These are phyloP conservation scores for Coffea humblotiana DNA, from an alignment of 305 asterid genomes.

Conservation along the genomic window DNA sequence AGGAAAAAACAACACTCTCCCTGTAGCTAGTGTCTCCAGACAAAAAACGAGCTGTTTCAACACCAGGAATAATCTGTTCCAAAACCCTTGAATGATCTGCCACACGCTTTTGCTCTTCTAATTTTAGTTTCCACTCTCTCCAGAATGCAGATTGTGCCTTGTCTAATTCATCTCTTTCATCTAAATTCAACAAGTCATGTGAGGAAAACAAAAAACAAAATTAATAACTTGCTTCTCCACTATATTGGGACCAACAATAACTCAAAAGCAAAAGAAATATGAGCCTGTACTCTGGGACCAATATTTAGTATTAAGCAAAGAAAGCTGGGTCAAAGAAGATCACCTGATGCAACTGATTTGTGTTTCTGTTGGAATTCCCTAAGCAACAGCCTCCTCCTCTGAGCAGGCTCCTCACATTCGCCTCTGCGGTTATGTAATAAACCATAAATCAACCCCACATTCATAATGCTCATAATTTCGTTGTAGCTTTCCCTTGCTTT, in stretches of 20 bases:
- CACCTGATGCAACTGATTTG: constrained; percentile 71
- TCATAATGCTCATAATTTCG: constrained; percentile 88
- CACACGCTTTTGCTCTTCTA: constrained; percentile 81
- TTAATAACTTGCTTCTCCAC: constrained; percentile 2
- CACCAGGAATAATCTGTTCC: constrained; percentile 91
- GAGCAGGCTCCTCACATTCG: constrained; percentile 74
- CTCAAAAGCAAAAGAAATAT: constrained; percentile 13
- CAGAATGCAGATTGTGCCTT: constrained; percentile 93
- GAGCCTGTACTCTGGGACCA: constrained; percentile 7
- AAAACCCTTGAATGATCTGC: constrained; percentile 87
- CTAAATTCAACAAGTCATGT: constrained; percentile 40
- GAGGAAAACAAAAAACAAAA: constrained; percentile 22
- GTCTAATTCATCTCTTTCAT: constrained; percentile 70
- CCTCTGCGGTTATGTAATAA: constrained; percentile 71
- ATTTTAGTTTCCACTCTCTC: constrained; percentile 94
- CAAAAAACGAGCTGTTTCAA: constrained; percentile 78
- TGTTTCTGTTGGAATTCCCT: constrained; percentile 68
- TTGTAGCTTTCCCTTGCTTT: constrained; percentile 59
- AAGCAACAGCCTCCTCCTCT: constrained; percentile 76
- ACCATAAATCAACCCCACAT: constrained; percentile 87
- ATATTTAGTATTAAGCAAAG: background rate
- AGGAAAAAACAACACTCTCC: constrained; percentile 62
- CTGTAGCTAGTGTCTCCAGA: constrained; percentile 81
- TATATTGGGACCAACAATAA: constrained; percentile 8
- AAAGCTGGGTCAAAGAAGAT: constrained; percentile 21